Evolutionary conservation across 2,329 filamentous ascomycete species (phyloP), one percentile per base, ranked within the genome.

Genomic region (Coniochaeta sp.): DNA sequence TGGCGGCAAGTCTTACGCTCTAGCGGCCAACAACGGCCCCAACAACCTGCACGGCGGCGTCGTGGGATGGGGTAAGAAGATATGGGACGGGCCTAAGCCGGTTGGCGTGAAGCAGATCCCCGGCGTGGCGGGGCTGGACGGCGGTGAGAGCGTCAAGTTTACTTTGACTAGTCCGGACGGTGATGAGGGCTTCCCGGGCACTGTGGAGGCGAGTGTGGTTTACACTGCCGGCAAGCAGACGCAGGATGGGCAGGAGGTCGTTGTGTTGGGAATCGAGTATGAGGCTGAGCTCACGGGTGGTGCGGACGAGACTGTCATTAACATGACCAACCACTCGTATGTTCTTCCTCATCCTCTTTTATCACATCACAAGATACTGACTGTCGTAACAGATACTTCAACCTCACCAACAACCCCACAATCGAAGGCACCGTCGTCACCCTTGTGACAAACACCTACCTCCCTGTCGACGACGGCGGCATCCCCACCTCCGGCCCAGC

Each of bases 281-380:
- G 88, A 96, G 74, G 91, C 87, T 18, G 83, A 89, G 67, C 76
- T 97, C 46, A 77, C 90, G 3, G 85, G 80, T 3, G 85, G 87
- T 48, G 86, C 85, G 12, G 84, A 91, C n/a, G 92, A 96, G 77
- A 97, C 92, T 0, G 85, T 85, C 38, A 81, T 97, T 66, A 95
- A 91, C 71, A 80, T 97, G 71, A 97, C 94, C 48, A 99, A 97
- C 73, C 92, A 99, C 74, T 95, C 89, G 87, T 90, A 69, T 59
- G 74, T 66, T 8, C 30, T n/a, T n/a, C n/a, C 30, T 49, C 12
- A 24, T 22, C 40, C 24, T 30, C 46, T 12, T 8, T 49, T 20
- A 26, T 35, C 35, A 28, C 24, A n/a, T n/a, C n/a, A n/a, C 33
- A 47, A 20, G 33, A 33, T 52, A 27, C 26, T 22, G 9, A 28